phyloP scores from a whole-genome alignment of 2,329 filamentous ascomycete species.

The Huntiella omanensis region DNA sequence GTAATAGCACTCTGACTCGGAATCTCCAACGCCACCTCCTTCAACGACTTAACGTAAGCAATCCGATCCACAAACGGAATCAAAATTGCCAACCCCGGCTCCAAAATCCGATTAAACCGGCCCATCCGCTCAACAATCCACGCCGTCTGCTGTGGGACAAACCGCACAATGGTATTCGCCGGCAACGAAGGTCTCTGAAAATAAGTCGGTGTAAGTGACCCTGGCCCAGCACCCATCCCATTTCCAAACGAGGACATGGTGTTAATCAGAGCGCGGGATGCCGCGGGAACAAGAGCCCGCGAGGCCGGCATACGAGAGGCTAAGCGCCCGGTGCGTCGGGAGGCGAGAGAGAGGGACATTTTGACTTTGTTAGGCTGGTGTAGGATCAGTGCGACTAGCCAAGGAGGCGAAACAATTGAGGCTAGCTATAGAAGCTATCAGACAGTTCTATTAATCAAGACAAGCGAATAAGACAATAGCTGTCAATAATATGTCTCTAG shows the following conservation, averaged over 20 bases:
- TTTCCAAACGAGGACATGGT: slow-evolving; percentile 15
- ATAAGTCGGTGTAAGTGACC: slow-evolving; percentile 46
- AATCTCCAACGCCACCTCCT: slow-evolving; percentile 91
- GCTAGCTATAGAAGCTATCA: too few species aligned
- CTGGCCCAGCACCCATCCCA: slow-evolving; percentile 14
- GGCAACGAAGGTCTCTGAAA: slow-evolving; percentile 61
- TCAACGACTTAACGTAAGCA: slow-evolving; percentile 92
- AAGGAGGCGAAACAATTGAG: too few species aligned
- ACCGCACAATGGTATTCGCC: slow-evolving; percentile 85
- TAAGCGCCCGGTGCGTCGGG: slow-evolving; percentile 4
- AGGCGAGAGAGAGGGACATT: slow-evolving; percentile 7
- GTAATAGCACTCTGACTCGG: slow-evolving; percentile 96
- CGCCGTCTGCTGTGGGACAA: slow-evolving; percentile 97
- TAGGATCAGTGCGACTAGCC: too few species aligned
- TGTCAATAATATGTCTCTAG: too few species aligned
- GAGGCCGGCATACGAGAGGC: slow-evolving; percentile 5
- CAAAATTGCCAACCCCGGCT: slow-evolving; percentile 77
- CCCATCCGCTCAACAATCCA: slow-evolving; percentile 99
- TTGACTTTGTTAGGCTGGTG: not conserved
- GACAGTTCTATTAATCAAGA: too few species aligned
- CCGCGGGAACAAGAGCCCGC: slow-evolving; percentile 14
- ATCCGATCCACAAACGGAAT: slow-evolving; percentile 87
- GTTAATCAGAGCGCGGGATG: slow-evolving; percentile 18
- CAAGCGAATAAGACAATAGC: too few species aligned
- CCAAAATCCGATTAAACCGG: slow-evolving; percentile 81